phyloP scores from a whole-genome alignment of 1,284 basidiomycete species.

The Ustilago nuda region DNA sequence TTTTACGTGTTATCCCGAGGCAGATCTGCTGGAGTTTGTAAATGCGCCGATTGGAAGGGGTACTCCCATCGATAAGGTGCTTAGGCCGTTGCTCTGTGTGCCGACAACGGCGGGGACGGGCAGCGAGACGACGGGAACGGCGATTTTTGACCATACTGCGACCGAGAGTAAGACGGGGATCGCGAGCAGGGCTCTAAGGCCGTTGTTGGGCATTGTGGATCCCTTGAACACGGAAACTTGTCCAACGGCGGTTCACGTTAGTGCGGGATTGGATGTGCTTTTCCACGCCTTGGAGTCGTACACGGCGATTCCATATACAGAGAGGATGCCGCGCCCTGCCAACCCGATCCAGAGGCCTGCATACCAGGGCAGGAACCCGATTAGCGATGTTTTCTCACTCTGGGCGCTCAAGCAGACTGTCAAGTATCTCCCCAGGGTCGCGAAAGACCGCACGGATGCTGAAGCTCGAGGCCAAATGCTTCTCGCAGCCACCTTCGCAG shows the following conservation, averaged over 20 bases:
- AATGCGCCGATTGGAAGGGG: conserved; percentile 96
- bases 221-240: conserved; percentile 85
- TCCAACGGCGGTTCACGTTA: conserved; percentile 81
- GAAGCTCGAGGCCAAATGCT: conserved; percentile 93
- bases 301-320: conserved; percentile 74
- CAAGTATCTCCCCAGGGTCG: conserved; percentile 87
- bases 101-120: conserved; percentile 97
- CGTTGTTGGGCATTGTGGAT: conserved; percentile 87
- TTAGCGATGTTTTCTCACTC: conserved; percentile 91
- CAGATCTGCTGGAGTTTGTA: conserved; percentile 89
- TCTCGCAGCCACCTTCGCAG: conserved; percentile 75
- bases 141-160: conserved; percentile 85
- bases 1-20: conserved; percentile 82
- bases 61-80: conserved; percentile 79
- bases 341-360: conserved; percentile 90
- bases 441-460: conserved; percentile 79
- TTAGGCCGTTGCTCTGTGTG: conserved; percentile 89
- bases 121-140: conserved; percentile 89
- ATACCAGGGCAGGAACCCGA: conserved; percentile 95
- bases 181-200: conserved; percentile 89
- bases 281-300: conserved; percentile 91
- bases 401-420: conserved; percentile 94
- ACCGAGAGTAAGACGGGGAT: conserved; percentile 92
- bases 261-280: conserved; percentile 86
- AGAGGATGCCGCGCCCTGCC: conserved; percentile 85